Percentiles rank a stretch among this genome's conserved stretches.
Conservation (phyloP, 768 basidiomycete genomes). For the Amanita fuliginea region DNA sequence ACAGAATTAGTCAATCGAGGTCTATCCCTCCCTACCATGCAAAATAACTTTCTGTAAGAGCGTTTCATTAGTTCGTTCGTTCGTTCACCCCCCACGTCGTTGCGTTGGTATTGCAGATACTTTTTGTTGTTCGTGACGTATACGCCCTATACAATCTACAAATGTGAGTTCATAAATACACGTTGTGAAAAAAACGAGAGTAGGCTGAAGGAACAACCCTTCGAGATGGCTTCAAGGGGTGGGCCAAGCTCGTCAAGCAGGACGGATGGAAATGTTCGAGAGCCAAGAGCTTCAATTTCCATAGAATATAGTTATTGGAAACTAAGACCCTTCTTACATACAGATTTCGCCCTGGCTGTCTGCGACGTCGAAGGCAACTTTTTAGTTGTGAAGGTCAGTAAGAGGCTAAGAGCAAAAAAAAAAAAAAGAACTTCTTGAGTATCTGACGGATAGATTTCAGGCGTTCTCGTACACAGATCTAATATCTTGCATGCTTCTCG, state of each 20-base stretch:
- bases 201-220: not conserved
- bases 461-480: slow-evolving; percentile 83
- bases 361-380: slow-evolving; percentile 89
- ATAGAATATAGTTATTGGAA: not conserved
- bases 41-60: slow-evolving; percentile 73
- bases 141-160: slow-evolving; percentile 87
- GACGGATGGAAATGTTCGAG: slow-evolving; percentile 84
- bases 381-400: slow-evolving; percentile 59
- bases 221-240: slow-evolving; percentile 74
- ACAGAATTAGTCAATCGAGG: slow-evolving; percentile 61
- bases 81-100: too few relatives aligned
- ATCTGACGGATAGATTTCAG: slow-evolving; percentile 18
- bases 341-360: slow-evolving; percentile 71
- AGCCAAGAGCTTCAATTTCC: too few relatives aligned
- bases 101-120: slow-evolving; percentile 38
- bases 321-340: slow-evolving; percentile 1
- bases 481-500: slow-evolving; percentile 82
- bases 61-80: too few relatives aligned
- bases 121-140: slow-evolving; percentile 65
- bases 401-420: too few relatives aligned
- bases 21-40: slow-evolving; percentile 72
- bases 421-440: not conserved
- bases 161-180: slow-evolving; percentile 66
- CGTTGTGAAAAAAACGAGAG: too few relatives aligned
- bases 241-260: slow-evolving; percentile 54